Percentiles rank a stretch among this genome's conserved stretches.
Evolutionary conservation across 2,329 filamentous ascomycete species (phyloP).

Genomic region (Paecilomyces sp.): DNA sequence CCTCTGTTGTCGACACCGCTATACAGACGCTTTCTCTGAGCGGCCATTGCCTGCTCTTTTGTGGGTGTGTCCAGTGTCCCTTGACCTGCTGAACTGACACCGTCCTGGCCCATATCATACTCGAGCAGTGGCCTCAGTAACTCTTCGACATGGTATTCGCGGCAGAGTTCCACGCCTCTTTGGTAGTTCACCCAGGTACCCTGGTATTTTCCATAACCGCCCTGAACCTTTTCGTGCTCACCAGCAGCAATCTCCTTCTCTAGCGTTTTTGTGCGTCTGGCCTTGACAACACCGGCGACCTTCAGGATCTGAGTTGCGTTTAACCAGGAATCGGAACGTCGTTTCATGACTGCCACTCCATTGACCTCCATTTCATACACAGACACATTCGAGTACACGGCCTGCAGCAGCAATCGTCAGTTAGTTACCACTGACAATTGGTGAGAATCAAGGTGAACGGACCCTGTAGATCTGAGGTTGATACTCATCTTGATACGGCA

Average conservation of each 20-base stretch:
- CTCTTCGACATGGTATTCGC: constrained; percentile 55
- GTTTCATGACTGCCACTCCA: constrained; percentile 87
- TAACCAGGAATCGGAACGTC: constrained; percentile 88
- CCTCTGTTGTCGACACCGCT: constrained; percentile 64
- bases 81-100: constrained; percentile 60
- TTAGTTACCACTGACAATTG: background rate
- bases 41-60: constrained; percentile 98
- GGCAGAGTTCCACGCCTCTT: constrained; percentile 84
- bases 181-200: constrained; percentile 97
- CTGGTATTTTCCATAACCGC: constrained; percentile 97
- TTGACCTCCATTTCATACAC: constrained; percentile 99
- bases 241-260: constrained; percentile 97
- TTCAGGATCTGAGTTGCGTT: constrained; percentile 99
- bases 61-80: constrained; percentile 87
- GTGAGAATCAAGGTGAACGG: constrained; percentile 4
- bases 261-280: constrained; percentile 92
- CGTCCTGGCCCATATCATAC: constrained; percentile 42
- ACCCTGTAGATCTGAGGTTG: constrained; percentile 44
- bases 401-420: constrained; percentile 39
- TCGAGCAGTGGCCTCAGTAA: constrained; percentile 41
- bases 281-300: constrained; percentile 94
- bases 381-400: constrained; percentile 89
- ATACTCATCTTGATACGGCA: constrained; percentile 31
- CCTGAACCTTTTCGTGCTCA: constrained; percentile 97
- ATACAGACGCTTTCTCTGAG: constrained; percentile 86